phyloP scores from a whole-genome alignment of 805 yeast species.

The Blastobotrys mokoenaii region DNA sequence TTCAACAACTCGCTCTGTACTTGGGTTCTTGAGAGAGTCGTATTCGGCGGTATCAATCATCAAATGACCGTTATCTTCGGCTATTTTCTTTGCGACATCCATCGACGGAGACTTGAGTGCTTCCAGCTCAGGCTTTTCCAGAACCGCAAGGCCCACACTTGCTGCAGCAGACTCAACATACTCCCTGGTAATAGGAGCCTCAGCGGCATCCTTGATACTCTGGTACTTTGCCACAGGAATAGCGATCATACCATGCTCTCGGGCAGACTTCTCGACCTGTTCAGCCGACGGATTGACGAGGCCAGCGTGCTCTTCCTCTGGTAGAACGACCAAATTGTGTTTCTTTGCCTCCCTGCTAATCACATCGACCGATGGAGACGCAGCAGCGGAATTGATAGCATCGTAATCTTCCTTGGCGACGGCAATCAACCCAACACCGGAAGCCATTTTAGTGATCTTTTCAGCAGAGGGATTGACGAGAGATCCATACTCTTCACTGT shows the following conservation, averaged over 20 bases:
- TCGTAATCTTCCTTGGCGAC: constrained; percentile 16
- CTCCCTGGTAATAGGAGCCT: constrained; percentile 15
- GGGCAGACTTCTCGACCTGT: constrained; percentile 14
- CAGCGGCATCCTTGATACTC: constrained; percentile 19
- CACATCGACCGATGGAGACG: constrained; percentile 15
- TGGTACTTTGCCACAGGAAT: constrained; percentile 20
- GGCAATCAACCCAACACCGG: constrained; percentile 19
- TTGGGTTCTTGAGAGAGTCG: constrained; percentile 5
- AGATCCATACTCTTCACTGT: constrained; percentile 26
- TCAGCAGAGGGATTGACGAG: constrained; percentile 10
- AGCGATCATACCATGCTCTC: constrained; percentile 18
- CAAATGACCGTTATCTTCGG: constrained; percentile 21
- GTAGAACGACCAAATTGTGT: constrained; percentile 8
- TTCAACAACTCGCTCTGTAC: not conserved
- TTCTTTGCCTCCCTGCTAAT: constrained; percentile 5
- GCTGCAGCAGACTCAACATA: constrained; percentile 20
- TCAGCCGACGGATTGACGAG: constrained; percentile 21
- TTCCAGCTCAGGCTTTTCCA: constrained; percentile 12
- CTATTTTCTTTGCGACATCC: constrained; percentile 23
- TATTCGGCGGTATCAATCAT: constrained; percentile 17
- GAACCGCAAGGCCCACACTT: constrained; percentile 17
- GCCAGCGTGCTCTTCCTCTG: constrained; percentile 8
- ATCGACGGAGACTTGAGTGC: constrained; percentile 11
- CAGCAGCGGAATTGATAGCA: constrained; percentile 6
- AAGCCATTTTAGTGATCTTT: constrained; percentile 14